Evolutionary conservation across 2,329 filamentous ascomycete genomes (phyloP).

Genomic region (Trichophyton simii): DNA sequence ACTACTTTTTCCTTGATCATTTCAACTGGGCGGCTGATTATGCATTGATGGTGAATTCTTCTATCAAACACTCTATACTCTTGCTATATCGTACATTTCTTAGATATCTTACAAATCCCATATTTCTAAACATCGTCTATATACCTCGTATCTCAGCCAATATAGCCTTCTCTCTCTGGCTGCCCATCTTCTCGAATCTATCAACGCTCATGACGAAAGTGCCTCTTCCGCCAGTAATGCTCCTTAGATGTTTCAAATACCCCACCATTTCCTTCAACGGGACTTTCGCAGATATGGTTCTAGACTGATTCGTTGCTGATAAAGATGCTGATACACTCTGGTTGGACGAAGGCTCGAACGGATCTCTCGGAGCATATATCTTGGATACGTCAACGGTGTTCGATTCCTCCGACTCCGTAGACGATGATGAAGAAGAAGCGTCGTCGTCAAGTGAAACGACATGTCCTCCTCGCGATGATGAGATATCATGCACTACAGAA

Average conservation of each 20-base stretch:
- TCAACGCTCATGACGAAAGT: constrained; percentile 66
- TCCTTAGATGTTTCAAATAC: constrained; percentile 77
- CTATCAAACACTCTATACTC: background rate
- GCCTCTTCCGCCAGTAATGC: constrained; percentile 73
- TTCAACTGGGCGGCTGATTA: background rate
- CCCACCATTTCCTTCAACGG: constrained; percentile 95
- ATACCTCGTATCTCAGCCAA: constrained; percentile 34
- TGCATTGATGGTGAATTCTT: background rate
- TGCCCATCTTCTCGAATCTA: constrained; percentile 55
- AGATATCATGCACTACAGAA: constrained; percentile 69
- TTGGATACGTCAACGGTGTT: constrained; percentile 52
- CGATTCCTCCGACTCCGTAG: constrained; percentile 22
- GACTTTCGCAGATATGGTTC: constrained; percentile 69
- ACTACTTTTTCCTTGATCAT: background rate
- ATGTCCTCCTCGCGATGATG: constrained; percentile 58
- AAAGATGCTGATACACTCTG: background rate
- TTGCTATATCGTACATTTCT: constrained; percentile 2
- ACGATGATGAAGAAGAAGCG: constrained; percentile 21
- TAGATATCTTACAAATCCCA: background rate
- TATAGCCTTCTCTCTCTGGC: constrained; percentile 47
- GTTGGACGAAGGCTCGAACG: constrained; percentile 44
- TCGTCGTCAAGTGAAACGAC: constrained; percentile 56
- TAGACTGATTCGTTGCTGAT: constrained; percentile 31
- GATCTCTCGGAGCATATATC: constrained; percentile 81
- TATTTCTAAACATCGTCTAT: constrained; percentile 7